Evolutionary conservation across 2,329 filamentous ascomycete genomes (phyloP).

Genomic region (Penicillium sp.): DNA sequence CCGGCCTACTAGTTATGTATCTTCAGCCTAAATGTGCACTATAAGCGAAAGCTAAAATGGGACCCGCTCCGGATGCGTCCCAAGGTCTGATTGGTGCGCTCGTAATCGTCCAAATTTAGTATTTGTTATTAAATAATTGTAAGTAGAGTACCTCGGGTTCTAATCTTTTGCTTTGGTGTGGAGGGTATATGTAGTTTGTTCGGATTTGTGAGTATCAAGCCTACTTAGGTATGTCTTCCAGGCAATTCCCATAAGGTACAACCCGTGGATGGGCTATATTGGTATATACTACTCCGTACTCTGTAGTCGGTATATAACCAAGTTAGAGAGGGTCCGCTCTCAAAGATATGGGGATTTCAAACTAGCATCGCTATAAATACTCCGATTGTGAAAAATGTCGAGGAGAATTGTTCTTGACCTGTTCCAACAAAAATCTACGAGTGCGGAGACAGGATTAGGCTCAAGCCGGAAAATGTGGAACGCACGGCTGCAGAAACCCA

Average conservation of each 20-base stretch:
- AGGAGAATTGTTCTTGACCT: neutral
- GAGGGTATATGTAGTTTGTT: neutral
- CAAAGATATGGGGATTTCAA: neutral
- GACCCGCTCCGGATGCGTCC: neutral
- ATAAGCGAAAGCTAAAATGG: accelerated
- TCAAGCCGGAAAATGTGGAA: too few relatives aligned
- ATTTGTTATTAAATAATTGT: neutral
- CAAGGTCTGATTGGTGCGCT: neutral
- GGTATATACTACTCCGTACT: too few relatives aligned
- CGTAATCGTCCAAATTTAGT: too few relatives aligned
- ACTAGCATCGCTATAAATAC: neutral
- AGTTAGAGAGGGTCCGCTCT: neutral
- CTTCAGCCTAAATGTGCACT: accelerated
- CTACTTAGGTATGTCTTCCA: neutral
- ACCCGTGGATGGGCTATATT: too few relatives aligned
- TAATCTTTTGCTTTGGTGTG: neutral
- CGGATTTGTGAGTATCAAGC: neutral
- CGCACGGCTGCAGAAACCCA: too few relatives aligned
- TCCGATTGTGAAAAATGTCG: neutral
- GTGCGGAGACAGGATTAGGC: too few relatives aligned
- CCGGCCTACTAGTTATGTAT: slow-evolving; percentile 12
- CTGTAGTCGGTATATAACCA: neutral
- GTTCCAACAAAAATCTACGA: too few relatives aligned
- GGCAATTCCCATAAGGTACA: too few relatives aligned
- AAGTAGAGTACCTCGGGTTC: neutral